Percentiles rank a stretch among this genome's conserved stretches.
Conservation (phyloP, 352 stramenopile species). For the Hyaloperonospora arabidopsidis region DNA sequence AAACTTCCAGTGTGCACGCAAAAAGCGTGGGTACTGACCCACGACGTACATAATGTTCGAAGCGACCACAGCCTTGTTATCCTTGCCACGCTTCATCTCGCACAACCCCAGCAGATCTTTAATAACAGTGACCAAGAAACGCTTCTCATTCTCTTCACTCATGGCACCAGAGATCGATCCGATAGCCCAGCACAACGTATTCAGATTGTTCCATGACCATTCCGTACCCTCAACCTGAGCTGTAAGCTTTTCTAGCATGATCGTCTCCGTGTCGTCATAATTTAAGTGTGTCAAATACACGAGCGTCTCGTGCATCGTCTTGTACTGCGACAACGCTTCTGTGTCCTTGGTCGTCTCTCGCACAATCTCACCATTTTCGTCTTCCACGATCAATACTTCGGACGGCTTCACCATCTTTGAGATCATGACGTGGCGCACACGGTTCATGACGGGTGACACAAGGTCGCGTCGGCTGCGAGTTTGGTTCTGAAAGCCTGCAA, state of each 20-base stretch:
- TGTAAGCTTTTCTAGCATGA: constrained; percentile 98
- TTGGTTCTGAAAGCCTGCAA: constrained; percentile 53
- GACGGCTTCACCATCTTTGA: constrained; percentile 99
- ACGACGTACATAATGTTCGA: constrained; percentile 99
- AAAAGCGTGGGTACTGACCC: constrained; percentile 98
- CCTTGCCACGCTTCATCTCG: constrained; percentile 97
- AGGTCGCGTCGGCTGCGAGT: constrained; percentile 53
- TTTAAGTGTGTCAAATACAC: constrained; percentile 99
- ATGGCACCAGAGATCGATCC: constrained; percentile 98
- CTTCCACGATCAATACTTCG: constrained; percentile 99
- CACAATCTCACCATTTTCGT: constrained; percentile 97
- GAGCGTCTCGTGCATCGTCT: constrained; percentile 98
- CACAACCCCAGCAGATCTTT: constrained; percentile 97
- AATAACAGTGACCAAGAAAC: constrained; percentile 99
- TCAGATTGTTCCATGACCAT: constrained; percentile 96
- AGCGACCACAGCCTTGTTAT: constrained; percentile 99
- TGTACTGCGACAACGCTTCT: constrained; percentile 99
- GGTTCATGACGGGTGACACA: constrained; percentile 87
- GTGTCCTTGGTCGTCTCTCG: constrained; percentile 99
- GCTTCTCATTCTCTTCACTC: constrained; percentile 99
- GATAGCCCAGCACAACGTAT: constrained; percentile 99
- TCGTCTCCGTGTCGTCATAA: constrained; percentile 98
- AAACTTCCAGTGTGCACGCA: constrained; percentile 99
- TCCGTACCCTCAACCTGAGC: constrained; percentile 84
- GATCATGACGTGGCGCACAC: constrained; percentile 96